These are phyloP conservation scores for Trichophyton mentagrophytes DNA, from an alignment of 2,329 filamentous ascomycete genomes.

Conservation along the genomic window DNA sequence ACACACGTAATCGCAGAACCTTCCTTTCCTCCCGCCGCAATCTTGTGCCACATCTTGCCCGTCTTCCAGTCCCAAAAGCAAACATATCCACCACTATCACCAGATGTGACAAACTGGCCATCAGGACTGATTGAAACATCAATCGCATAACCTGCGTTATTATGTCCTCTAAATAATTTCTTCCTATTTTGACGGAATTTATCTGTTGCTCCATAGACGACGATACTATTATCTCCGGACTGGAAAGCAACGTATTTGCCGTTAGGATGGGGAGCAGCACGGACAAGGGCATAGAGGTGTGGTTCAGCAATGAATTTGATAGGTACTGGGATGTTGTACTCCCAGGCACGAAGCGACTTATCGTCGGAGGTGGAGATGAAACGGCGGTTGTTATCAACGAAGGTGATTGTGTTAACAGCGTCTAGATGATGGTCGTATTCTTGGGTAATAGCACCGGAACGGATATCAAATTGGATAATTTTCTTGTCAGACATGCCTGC, in stretches of 20 bases:
- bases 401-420: constrained; percentile 95
- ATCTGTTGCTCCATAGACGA: constrained; percentile 87
- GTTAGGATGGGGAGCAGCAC: constrained; percentile 68
- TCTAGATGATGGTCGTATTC: constrained; percentile 97
- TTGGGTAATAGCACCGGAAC: constrained; percentile 71
- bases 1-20: constrained; percentile 73
- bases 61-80: constrained; percentile 99
- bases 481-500: constrained; percentile 98
- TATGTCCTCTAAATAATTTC: constrained; percentile 91
- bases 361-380: constrained; percentile 98
- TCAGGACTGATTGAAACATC: constrained; percentile 82
- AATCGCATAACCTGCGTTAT: constrained; percentile 86
- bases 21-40: constrained; percentile 55
- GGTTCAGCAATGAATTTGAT: constrained; percentile 98
- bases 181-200: constrained; percentile 96
- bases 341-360: constrained; percentile 91
- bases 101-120: constrained; percentile 77
- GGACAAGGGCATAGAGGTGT: constrained; percentile 94
- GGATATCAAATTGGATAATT: constrained; percentile 90
- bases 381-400: constrained; percentile 83
- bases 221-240: constrained; percentile 86
- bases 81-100: constrained; percentile 77
- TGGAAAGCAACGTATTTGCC: constrained; percentile 94
- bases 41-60: constrained; percentile 97
- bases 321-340: constrained; percentile 94